Conservation (phyloP, 345 rosid species). For the Eucalyptus regnans region DNA sequence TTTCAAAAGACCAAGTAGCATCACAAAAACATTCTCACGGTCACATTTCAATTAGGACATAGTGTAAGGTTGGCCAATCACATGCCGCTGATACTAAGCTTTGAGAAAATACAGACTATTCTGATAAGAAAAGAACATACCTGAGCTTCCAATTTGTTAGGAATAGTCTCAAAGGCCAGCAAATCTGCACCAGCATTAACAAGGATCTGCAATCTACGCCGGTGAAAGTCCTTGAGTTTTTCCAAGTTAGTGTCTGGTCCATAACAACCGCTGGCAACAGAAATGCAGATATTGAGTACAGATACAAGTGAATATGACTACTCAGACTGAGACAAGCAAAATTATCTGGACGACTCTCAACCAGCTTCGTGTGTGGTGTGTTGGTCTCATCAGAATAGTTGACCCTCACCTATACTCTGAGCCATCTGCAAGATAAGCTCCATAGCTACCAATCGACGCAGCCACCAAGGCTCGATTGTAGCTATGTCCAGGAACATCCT, state of each 20-base stretch:
- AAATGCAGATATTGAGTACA: background rate
- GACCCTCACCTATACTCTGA: constrained; percentile 72
- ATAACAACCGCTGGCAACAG: constrained; percentile 47
- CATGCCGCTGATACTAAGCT: background rate
- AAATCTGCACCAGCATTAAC: constrained; percentile 81
- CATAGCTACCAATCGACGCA: constrained; percentile 91
- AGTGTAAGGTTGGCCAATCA: background rate
- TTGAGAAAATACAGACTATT: background rate
- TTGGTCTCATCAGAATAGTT: background rate
- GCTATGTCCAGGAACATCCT: constrained; percentile 21
- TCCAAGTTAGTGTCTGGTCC: constrained; percentile 45
- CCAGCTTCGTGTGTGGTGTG: background rate
- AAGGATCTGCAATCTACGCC: constrained; percentile 72
- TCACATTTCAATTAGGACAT: background rate
- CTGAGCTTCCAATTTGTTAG: constrained; percentile 91
- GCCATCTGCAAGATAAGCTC: constrained; percentile 94
- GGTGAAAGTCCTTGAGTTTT: constrained; percentile 80
- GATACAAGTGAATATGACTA: background rate
- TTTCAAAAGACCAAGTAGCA: background rate
- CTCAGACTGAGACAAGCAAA: background rate
- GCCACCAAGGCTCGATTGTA: constrained; percentile 76
- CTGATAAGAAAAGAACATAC: constrained; percentile 10
- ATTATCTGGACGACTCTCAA: background rate
- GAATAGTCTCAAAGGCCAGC: constrained; percentile 88
- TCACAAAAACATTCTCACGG: background rate